Base-by-base conservation (phyloP, 768 basidiomycete genomes). In the Coprinopsis marcescibilis region DNA sequence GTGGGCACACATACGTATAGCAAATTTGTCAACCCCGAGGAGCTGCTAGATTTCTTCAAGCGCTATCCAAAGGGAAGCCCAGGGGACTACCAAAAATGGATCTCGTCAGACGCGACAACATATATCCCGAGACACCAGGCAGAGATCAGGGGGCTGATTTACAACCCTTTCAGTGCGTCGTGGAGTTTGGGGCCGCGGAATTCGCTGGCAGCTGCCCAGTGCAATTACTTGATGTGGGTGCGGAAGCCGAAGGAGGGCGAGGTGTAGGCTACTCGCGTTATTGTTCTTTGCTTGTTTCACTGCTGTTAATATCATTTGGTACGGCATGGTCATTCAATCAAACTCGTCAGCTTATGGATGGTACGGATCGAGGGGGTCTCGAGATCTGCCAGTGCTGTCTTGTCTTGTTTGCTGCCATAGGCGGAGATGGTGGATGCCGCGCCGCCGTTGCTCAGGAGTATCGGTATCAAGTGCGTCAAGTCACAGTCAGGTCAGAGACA, bases 201-300 rank as follows among this genome's bases (percentile, higher is more conserved):
- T 14, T 74, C 75, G 6, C 67, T 67, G 66, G 77, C 75, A 19
- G 72, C 80, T 42, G 62, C 72, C 32, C 69, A 72, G 44, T 86
- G 81, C 59, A 92, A 88, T 57, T 92, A 92, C 63, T 52, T 92
- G 53, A 89, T 92, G 63, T 92, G 90, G 89, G 83, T 83, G n/a
- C 72, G 89, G 20, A 86, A 81, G 53, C 86, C 89, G 6, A 6
- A 35, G 13, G 32, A 45, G 33, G 13, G n/a, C 3, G 4, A 13
- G 4, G 13, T 14, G 19, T 42, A 42, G 23, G 26, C 21, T 10
- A 11, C 10, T 42, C 20, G 29, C 8, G n/a, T 32, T n/a, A n/a
- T n/a, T n/a, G n/a, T n/a, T n/a, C n/a, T n/a, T n/a, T n/a, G n/a
- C n/a, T n/a, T n/a, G n/a, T n/a, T n/a, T n/a, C n/a, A n/a, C n/a